phyloP scores from a whole-genome alignment of 371 early-diverging fungal genomes.

The Choanephora cucurbitarum region DNA sequence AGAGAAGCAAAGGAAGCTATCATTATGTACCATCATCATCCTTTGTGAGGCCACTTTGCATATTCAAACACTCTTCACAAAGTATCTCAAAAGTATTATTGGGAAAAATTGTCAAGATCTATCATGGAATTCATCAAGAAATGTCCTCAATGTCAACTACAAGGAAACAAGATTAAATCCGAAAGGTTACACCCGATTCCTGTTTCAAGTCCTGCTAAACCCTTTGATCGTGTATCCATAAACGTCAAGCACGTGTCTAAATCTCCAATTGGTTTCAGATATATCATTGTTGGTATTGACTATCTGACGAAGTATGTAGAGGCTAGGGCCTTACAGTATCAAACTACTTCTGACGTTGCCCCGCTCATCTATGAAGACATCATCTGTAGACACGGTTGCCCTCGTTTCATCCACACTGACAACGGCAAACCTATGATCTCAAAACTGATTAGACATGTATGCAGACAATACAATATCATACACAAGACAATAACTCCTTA shows the following conservation, averaged over 20 bases:
- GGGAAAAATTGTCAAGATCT: background rate
- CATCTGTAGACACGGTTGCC: slow-evolving; percentile 9
- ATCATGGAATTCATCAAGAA: slow-evolving; percentile 2
- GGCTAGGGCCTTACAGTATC: background rate
- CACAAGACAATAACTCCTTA: slow-evolving; percentile 4
- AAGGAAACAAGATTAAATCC: background rate
- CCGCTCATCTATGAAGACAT: slow-evolving; percentile 8
- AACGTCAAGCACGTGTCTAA: slow-evolving; percentile 2
- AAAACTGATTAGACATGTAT: background rate
- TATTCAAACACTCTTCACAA: slow-evolving; percentile 1
- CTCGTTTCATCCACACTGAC: background rate
- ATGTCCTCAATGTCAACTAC: background rate
- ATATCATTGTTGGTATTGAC: slow-evolving; percentile 9
- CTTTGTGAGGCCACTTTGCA: background rate
- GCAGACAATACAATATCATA: background rate
- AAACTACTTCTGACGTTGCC: background rate
- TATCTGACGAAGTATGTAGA: slow-evolving; percentile 11
- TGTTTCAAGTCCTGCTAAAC: background rate
- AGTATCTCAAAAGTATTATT: background rate
- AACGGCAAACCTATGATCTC: slow-evolving; percentile 11
- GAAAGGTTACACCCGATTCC: slow-evolving; percentile 1
- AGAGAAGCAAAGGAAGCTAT: background rate
- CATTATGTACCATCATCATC: background rate
- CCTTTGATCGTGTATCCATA: background rate
- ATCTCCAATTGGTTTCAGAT: background rate